These are phyloP conservation scores for Fibroporia radiculosa DNA, from an alignment of 768 basidiomycete species.

Conservation along the genomic window DNA sequence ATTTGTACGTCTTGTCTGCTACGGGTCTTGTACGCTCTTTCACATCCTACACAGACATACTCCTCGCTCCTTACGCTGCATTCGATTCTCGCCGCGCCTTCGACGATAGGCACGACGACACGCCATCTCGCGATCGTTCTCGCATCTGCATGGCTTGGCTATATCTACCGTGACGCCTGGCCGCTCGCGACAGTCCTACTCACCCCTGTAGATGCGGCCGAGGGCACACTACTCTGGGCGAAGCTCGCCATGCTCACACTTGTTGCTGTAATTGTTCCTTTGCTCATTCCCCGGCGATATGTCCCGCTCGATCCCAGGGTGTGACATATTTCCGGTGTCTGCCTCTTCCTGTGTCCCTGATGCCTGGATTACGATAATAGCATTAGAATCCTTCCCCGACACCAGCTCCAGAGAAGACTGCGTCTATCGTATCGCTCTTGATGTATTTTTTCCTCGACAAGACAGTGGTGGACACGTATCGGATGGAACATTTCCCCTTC, in stretches of 20 bases:
- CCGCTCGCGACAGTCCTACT: conserved; percentile 47
- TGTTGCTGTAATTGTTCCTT: conserved; percentile 41
- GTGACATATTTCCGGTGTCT: too few relatives aligned
- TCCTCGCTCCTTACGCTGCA: too few relatives aligned
- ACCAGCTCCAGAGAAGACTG: conserved; percentile 23
- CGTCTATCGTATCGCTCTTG: conserved; percentile 24
- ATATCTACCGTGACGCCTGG: conserved; percentile 46
- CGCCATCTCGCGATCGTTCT: conserved; percentile 46
- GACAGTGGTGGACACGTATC: conserved; percentile 35
- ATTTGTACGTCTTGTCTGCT: not conserved
- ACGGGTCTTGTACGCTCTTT: conserved; percentile 8
- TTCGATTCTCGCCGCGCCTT: too few relatives aligned
- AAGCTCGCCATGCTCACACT: conserved; percentile 37
- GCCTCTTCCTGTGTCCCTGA: too few relatives aligned
- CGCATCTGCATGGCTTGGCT: conserved; percentile 37
- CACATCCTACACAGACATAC: too few relatives aligned
- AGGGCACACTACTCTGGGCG: conserved; percentile 45
- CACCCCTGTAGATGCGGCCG: conserved; percentile 37
- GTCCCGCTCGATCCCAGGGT: conserved; percentile 45
- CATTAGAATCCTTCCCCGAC: conserved; percentile 9
- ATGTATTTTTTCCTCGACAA: conserved; percentile 48
- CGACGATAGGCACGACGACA: too few relatives aligned
- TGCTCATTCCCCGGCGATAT: conserved; percentile 47
- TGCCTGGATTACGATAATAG: conserved; percentile 16
- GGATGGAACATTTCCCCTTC: conserved; percentile 35